These are phyloP conservation scores for Chiua virens DNA, from an alignment of 768 basidiomycete species.

Conservation along the genomic window DNA sequence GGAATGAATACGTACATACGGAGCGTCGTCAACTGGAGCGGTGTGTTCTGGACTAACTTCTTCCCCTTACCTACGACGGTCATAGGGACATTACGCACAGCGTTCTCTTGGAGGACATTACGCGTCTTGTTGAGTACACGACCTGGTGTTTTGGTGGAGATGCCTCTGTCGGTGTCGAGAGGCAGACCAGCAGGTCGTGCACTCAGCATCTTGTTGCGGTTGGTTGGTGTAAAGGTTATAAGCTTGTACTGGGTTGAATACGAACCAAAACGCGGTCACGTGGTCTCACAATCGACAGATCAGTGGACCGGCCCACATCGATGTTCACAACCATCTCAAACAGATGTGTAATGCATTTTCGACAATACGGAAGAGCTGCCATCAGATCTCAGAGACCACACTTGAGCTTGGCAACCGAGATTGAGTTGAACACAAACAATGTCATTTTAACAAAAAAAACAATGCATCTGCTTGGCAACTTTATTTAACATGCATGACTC, in stretches of 20 bases:
- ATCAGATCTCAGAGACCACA: too few species aligned
- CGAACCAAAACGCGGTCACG: conserved; percentile 30
- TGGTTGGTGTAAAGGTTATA: background rate
- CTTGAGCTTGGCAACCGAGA: too few species aligned
- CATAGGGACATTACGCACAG: conserved; percentile 35
- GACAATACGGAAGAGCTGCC: too few species aligned
- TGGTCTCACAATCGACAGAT: conserved; percentile 10
- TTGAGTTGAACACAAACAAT: too few species aligned
- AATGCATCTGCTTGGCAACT: too few species aligned
- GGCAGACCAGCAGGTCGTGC: conserved; percentile 23
- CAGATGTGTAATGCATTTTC: too few species aligned
- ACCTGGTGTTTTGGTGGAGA: conserved; percentile 55
- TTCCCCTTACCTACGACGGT: conserved; percentile 50
- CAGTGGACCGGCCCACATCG: too few species aligned
- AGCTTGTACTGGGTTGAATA: background rate
- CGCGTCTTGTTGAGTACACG: conserved; percentile 40
- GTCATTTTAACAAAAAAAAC: too few species aligned
- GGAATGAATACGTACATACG: conserved; percentile 18
- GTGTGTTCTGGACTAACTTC: conserved; percentile 37
- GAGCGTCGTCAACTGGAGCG: conserved; percentile 31
- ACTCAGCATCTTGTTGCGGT: conserved; percentile 27
- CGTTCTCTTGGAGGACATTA: conserved; percentile 50
- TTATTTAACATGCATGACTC: too few species aligned
- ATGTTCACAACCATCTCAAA: too few species aligned
- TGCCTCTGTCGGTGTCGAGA: conserved; percentile 26